Evolutionary conservation across 371 early-diverging fungal species (phyloP).

Genomic region (Catenaria anguillulae): DNA sequence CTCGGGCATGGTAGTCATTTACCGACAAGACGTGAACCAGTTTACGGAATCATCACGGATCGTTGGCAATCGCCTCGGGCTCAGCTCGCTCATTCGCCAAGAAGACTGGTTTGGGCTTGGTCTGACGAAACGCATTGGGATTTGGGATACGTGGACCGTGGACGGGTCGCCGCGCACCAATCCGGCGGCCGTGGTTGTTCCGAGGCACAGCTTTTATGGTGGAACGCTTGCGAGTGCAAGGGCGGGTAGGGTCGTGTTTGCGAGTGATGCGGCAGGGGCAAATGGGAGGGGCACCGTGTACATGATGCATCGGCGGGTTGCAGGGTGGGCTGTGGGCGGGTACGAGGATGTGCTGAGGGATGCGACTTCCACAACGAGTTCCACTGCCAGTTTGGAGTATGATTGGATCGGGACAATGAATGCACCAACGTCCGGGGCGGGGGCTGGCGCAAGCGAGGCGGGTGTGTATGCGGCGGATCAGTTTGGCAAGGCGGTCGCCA

Average conservation of each 20-base stretch:
- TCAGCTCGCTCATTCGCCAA: background rate
- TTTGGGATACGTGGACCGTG: conserved; percentile 2
- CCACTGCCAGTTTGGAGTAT: background rate
- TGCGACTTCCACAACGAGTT: background rate
- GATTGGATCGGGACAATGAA: conserved; percentile 3
- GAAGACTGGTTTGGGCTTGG: conserved; percentile 10
- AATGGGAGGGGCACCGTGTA: conserved; percentile 4
- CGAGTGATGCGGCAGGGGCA: background rate
- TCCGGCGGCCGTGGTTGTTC: background rate
- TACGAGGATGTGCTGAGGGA: conserved; percentile 3
- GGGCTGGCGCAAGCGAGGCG: too few species aligned
- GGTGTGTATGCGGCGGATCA: background rate
- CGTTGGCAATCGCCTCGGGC: background rate
- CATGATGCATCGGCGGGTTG: background rate
- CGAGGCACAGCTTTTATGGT: conserved; percentile 2
- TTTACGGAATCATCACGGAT: background rate
- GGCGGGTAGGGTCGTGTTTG: conserved; percentile 1
- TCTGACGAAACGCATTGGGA: background rate
- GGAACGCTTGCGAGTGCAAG: background rate
- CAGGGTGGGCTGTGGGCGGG: background rate
- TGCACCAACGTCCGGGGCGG: too few species aligned
- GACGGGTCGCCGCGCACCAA: background rate
- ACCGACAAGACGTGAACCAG: background rate
- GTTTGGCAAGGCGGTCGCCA: conserved; percentile 6
- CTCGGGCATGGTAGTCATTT: background rate